Evolutionary conservation across 345 rosid genomes (phyloP), one percentile per base, ranked within the genome.

Genomic region (Eucalyptus globulus): DNA sequence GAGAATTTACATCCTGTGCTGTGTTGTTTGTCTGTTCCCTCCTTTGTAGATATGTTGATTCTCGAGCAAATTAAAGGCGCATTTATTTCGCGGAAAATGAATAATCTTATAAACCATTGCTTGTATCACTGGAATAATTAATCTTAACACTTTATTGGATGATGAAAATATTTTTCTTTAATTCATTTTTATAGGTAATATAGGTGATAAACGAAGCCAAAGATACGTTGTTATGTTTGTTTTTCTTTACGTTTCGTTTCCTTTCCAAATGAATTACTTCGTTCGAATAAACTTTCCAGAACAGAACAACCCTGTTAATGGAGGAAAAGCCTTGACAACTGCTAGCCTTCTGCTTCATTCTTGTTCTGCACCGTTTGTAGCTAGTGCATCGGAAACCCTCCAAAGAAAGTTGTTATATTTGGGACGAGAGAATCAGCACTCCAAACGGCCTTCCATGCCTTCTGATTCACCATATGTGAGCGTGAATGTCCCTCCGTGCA

Each of bases 71-170:
- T 69, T 53, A 22, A 56, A 24, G 27, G 11, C 0, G 27, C 0
- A 0, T 56, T 1, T 56, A 56, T 56, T 22, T 56, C 12, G 0
- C 3, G 3, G 11, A 56, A 56, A 56, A 56, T 56, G 12, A 56
- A 56, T 22, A 21, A 56, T 9, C 0, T 56, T 21, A 56, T 8
- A 22, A 56, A 56, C 2, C 0, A 53, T 53, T 53, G 24, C 0
- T 53, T 53, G 10, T 19, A 19, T 21, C 27, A 22, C 60, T 0
- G 60, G 5, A 56, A 22, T 56, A 56, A 56, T 56, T 56, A 56
- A 4, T 56, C 27, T 56, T 21, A 56, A 21, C 60, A 56, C 60
- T 54, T 54, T 56, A 56, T 21, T 56, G 60, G 27, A 56, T 8
- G 27, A 56, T 9, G 27, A 56, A 56, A 56, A 22, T 56, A 22